Conservation (phyloP, 2,329 filamentous ascomycete species). For the Colletotrichum truncatum region DNA sequence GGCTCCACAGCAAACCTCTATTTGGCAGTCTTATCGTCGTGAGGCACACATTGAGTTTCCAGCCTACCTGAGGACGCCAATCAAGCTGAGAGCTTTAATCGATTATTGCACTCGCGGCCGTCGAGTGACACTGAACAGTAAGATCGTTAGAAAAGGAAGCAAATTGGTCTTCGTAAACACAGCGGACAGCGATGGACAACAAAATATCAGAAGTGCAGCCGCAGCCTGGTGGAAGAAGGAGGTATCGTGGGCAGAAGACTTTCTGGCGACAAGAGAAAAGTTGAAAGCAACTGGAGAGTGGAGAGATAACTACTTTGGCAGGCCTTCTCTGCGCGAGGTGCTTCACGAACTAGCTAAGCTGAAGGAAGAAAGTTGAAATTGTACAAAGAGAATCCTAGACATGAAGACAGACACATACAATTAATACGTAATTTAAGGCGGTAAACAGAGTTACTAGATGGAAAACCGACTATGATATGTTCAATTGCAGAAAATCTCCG, state of each 20-base stretch:
- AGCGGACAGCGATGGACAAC: slow-evolving; percentile 42
- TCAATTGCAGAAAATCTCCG: neutral
- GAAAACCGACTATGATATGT: neutral
- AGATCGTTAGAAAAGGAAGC: slow-evolving; percentile 55
- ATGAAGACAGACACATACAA: neutral
- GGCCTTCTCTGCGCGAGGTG: slow-evolving; percentile 58
- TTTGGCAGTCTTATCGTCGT: slow-evolving; percentile 68
- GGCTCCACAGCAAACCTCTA: slow-evolving; percentile 63
- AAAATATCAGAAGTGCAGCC: slow-evolving; percentile 48
- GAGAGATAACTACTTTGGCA: slow-evolving; percentile 59
- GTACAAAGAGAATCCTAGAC: neutral
- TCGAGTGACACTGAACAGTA: slow-evolving; percentile 51
- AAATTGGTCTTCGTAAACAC: slow-evolving; percentile 53
- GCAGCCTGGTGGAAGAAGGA: slow-evolving; percentile 59
- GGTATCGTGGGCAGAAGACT: slow-evolving; percentile 56
- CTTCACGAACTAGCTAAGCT: slow-evolving; percentile 29
- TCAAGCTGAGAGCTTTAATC: slow-evolving; percentile 55
- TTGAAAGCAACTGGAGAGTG: slow-evolving; percentile 50
- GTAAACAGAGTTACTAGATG: neutral
- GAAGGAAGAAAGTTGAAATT: slow-evolving; percentile 38
- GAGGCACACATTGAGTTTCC: slow-evolving; percentile 68
- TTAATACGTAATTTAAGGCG: neutral
- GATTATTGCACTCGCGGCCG: slow-evolving; percentile 61
- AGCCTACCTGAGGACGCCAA: slow-evolving; percentile 56
- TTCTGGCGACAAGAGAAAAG: slow-evolving; percentile 51